Conservation (phyloP, 2,329 filamentous ascomycete genomes). For the Alternaria novae-zelandiae region DNA sequence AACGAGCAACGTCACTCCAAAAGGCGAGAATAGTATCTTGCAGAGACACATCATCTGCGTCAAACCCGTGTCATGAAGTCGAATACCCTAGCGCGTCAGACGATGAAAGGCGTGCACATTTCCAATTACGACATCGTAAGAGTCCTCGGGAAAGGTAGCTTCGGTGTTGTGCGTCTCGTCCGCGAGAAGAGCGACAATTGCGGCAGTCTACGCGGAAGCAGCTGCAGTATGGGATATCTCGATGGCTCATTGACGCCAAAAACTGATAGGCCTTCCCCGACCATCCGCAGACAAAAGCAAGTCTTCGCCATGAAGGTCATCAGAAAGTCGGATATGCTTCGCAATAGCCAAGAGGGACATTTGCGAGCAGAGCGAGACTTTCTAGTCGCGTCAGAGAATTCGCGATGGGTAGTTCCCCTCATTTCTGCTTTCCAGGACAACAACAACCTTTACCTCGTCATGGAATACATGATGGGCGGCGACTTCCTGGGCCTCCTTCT, state of each 20-base stretch:
- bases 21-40: slow-evolving; percentile 65
- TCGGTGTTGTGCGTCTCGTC: slow-evolving; percentile 88
- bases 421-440: slow-evolving; percentile 89
- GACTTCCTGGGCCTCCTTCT: slow-evolving; percentile 90
- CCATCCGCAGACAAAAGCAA: slow-evolving; percentile 47
- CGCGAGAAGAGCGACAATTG: slow-evolving; percentile 61
- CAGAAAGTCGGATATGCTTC: slow-evolving; percentile 89
- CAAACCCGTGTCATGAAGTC: slow-evolving; percentile 74
- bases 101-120: slow-evolving; percentile 58
- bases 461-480: slow-evolving; percentile 98
- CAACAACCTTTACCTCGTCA: slow-evolving; percentile 85
- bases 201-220: slow-evolving; percentile 17
- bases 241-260: slow-evolving; percentile 12
- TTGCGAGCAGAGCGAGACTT: slow-evolving; percentile 91
- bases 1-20: slow-evolving; percentile 62
- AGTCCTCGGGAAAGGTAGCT: slow-evolving; percentile 89
- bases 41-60: slow-evolving; percentile 78
- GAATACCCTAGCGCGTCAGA: slow-evolving; percentile 58
- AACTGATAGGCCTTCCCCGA: neutral
- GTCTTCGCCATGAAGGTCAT: slow-evolving; percentile 98
- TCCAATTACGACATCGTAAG: slow-evolving; percentile 81
- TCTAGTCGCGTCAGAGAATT: slow-evolving; percentile 85
- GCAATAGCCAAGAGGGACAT: slow-evolving; percentile 90
- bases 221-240: slow-evolving; percentile 16
- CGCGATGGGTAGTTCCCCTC: slow-evolving; percentile 86